Conservation (phyloP, 805 yeast genomes). For the Sugiyamaella americana region DNA sequence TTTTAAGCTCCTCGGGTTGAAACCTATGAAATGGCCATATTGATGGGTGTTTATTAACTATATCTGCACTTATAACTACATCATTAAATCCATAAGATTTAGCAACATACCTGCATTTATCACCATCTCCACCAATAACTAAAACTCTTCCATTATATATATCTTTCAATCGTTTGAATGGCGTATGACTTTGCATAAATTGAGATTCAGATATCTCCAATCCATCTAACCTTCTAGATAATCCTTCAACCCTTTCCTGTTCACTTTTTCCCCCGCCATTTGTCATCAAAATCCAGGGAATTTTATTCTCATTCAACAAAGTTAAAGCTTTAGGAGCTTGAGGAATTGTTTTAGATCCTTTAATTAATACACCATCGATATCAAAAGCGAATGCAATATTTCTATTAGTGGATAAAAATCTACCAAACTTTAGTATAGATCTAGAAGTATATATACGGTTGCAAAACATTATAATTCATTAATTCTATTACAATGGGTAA, state of each 20-base stretch:
- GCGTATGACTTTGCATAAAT: slow-evolving; percentile 83
- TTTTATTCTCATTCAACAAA: slow-evolving; percentile 43
- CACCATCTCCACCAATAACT: slow-evolving; percentile 78
- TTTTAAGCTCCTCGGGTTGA: slow-evolving; percentile 39
- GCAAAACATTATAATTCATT: too few species aligned
- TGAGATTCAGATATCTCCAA: slow-evolving; percentile 36
- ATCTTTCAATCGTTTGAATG: slow-evolving; percentile 56
- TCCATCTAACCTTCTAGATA: slow-evolving; percentile 43
- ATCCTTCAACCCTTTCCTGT: slow-evolving; percentile 46
- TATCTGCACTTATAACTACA: slow-evolving; percentile 68
- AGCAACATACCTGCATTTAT: slow-evolving; percentile 68
- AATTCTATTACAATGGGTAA: too few species aligned
- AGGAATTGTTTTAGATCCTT: slow-evolving; percentile 64
- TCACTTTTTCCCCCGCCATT: slow-evolving; percentile 88
- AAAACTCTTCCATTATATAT: slow-evolving; percentile 51
- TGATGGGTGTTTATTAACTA: slow-evolving; percentile 47
- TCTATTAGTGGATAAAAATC: background rate
- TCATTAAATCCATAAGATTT: slow-evolving; percentile 67
- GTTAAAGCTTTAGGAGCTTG: slow-evolving; percentile 57
- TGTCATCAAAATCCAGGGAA: slow-evolving; percentile 80
- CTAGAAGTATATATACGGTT: too few species aligned
- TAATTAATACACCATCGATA: slow-evolving; percentile 82
- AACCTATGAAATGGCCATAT: slow-evolving; percentile 67
- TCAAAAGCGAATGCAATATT: slow-evolving; percentile 26
- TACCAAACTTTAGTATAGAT: too few species aligned